Evolutionary conservation across 805 yeast genomes (phyloP), one percentile per base, ranked within the genome.

Genomic region (Candida sithepensis): DNA sequence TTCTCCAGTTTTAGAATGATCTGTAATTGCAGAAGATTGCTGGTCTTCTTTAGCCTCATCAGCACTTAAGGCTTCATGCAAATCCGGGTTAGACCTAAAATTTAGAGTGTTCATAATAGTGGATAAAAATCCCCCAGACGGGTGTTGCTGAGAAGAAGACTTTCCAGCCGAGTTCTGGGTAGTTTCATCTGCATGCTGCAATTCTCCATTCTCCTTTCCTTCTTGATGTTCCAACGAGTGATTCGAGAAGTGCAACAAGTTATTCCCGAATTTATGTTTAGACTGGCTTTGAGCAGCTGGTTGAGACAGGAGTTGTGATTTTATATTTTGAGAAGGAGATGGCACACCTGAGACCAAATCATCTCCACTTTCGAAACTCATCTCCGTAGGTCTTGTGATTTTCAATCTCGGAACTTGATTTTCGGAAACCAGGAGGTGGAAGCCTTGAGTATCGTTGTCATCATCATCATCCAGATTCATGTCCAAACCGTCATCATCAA

Each of bases 101-200:
- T 60, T 60, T 39, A 65, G 52, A 3, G 67, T 53, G 33, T 57
- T 60, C 47, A 65, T 47, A 10, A 64, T 48, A 5, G 61, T 56
- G 3, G 65, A 61, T 7, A 65, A 39, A 3, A 65, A 37, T 1
- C 68, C 67, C 12, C 50, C 50, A 7, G 47, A 20, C 41, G 41
- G 22, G 16, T 12, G n/a, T n/a, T n/a, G 28, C 20, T 4, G 16
- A 4, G 18, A 6, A 30, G 8, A 5, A 13, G 20, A 19, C 13
- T 19, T 20, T 4, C 22, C 45, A 12, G 37, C 3, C 16, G 36
- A n/a, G 6, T 16, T 10, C n/a, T 34, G 6, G 18, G 20, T 5
- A 34, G 19, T 21, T 16, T n/a, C 38, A 7, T 34, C 38, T n/a
- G n/a, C n/a, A n/a, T n/a, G n/a, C n/a, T n/a, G n/a, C n/a, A n/a